These are phyloP conservation scores for Hypomontagnella submonticulosa DNA, from an alignment of 495 filamentous ascomycete species.

Conservation along the genomic window DNA sequence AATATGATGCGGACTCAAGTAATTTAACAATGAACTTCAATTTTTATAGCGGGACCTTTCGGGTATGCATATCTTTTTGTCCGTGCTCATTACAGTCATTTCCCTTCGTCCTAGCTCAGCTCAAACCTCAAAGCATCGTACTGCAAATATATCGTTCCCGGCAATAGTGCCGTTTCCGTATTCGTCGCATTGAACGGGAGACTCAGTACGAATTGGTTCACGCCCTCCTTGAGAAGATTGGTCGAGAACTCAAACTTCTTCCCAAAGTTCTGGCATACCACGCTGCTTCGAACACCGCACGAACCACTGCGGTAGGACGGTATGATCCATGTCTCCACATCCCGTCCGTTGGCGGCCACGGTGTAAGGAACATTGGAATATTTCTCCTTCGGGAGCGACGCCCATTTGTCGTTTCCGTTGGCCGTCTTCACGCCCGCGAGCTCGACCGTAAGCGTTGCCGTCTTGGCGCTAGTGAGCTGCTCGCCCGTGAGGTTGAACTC, in stretches of 20 bases:
- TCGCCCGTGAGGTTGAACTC: slow-evolving; percentile 55
- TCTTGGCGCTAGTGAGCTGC: slow-evolving; percentile 39
- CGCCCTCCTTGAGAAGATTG: slow-evolving; percentile 50
- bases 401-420: slow-evolving; percentile 55
- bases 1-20: too few relatives aligned
- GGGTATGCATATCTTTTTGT: too few relatives aligned
- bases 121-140: slow-evolving; percentile 64
- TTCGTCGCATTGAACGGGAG: slow-evolving; percentile 60
- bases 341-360: slow-evolving; percentile 33
- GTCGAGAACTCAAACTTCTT: slow-evolving; percentile 56
- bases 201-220: slow-evolving; percentile 56
- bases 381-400: slow-evolving; percentile 40
- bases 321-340: slow-evolving; percentile 40
- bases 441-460: slow-evolving; percentile 61
- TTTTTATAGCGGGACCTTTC: too few relatives aligned
- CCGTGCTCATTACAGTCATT: neutral
- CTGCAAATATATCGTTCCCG: slow-evolving; percentile 60
- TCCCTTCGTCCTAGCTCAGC: slow-evolving; percentile 39
- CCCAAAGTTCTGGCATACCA: slow-evolving; percentile 62
- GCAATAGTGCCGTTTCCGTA: slow-evolving; percentile 58
- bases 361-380: slow-evolving; percentile 61
- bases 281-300: slow-evolving; percentile 58
- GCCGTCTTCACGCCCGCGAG: slow-evolving; percentile 64
- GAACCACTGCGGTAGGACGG: slow-evolving; percentile 52
- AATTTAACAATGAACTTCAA: too few relatives aligned